Conservation (phyloP, 2,329 filamentous ascomycete genomes). For the Aspergillus ochraceoroseus region DNA sequence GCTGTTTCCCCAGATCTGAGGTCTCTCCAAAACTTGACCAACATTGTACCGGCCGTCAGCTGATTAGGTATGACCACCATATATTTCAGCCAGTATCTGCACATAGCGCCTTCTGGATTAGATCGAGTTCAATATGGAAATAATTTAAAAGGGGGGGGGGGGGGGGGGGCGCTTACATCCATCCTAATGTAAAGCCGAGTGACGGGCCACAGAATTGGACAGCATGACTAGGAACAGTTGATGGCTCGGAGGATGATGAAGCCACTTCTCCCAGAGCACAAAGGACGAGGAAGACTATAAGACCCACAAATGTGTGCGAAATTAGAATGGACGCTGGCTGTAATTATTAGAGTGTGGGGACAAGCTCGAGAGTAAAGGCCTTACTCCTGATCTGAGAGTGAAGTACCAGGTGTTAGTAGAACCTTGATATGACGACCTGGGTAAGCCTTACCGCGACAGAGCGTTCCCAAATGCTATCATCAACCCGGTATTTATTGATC, state of each 20-base stretch:
- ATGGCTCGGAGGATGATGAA: slow-evolving; percentile 68
- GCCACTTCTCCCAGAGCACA: slow-evolving; percentile 75
- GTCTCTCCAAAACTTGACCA: slow-evolving; percentile 70
- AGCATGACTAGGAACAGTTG: slow-evolving; percentile 74
- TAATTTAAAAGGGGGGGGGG: too few species aligned
- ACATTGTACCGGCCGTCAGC: slow-evolving; percentile 68
- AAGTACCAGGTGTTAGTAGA: too few species aligned
- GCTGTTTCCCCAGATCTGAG: slow-evolving; percentile 64
- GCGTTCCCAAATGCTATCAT: slow-evolving; percentile 30
- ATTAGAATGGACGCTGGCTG: slow-evolving; percentile 36
- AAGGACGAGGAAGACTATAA: slow-evolving; percentile 70
- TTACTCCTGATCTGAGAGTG: slow-evolving; percentile 30
- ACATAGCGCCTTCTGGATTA: too few species aligned
- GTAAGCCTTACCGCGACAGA: slow-evolving; percentile 25
- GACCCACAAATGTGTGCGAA: slow-evolving; percentile 36
- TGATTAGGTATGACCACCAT: slow-evolving; percentile 82
- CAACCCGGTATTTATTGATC: slow-evolving; percentile 31
- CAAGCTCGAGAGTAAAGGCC: slow-evolving; percentile 1
- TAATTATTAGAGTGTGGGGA: slow-evolving; percentile 3
- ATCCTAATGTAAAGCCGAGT: slow-evolving; percentile 72
- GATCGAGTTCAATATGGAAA: too few species aligned
- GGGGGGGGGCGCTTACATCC: slow-evolving; percentile 49
- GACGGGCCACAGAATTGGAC: slow-evolving; percentile 72
- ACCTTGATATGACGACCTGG: too few species aligned
- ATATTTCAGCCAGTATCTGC: slow-evolving; percentile 62